Percentiles rank a stretch among this genome's conserved stretches.
Conservation (phyloP, 2,329 filamentous ascomycete genomes). For the Metarhizium robertsii region DNA sequence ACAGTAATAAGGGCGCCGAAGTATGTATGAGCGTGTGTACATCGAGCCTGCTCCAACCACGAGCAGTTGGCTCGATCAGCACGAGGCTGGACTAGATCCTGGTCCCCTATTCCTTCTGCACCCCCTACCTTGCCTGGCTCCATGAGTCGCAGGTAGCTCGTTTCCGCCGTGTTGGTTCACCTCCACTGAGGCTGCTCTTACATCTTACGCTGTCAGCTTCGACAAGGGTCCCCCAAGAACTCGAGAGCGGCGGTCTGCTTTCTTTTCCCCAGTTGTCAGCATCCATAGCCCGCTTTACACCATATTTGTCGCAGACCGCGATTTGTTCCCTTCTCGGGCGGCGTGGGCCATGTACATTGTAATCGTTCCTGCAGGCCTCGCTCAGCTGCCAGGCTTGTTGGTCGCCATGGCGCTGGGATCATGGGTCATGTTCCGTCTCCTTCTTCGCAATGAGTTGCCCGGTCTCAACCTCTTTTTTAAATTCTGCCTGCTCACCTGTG, state of each 20-base stretch:
- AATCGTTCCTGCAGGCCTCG: constrained; percentile 3
- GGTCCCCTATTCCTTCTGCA: background rate
- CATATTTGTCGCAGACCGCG: constrained; percentile 5
- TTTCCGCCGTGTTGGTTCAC: constrained; percentile 7
- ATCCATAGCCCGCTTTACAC: constrained; percentile 3
- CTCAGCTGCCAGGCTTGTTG: constrained; percentile 7
- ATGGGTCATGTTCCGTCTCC: constrained; percentile 4
- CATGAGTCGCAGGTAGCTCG: constrained; percentile 2
- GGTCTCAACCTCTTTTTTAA: constrained; percentile 1
- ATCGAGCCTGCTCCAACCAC: background rate
- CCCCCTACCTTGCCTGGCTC: background rate
- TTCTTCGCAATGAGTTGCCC: constrained; percentile 1
- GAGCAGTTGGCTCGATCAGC: background rate
- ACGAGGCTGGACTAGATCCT: constrained; percentile 1
- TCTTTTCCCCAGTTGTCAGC: constrained; percentile 1
- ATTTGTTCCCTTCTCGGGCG: constrained; percentile 4
- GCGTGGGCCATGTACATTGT: constrained; percentile 2
- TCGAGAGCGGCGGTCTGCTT: background rate
- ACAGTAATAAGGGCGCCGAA: background rate
- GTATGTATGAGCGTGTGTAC: background rate
- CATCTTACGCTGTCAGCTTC: constrained; percentile 8
- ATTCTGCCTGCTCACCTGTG: constrained; percentile 2
- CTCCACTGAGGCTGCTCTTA: constrained; percentile 6
- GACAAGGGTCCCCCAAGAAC: constrained; percentile 6
- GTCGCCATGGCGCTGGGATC: constrained; percentile 6